phyloP scores from a whole-genome alignment of 108 stramenopile genomes.

The Nannochloropsis oceanica region DNA sequence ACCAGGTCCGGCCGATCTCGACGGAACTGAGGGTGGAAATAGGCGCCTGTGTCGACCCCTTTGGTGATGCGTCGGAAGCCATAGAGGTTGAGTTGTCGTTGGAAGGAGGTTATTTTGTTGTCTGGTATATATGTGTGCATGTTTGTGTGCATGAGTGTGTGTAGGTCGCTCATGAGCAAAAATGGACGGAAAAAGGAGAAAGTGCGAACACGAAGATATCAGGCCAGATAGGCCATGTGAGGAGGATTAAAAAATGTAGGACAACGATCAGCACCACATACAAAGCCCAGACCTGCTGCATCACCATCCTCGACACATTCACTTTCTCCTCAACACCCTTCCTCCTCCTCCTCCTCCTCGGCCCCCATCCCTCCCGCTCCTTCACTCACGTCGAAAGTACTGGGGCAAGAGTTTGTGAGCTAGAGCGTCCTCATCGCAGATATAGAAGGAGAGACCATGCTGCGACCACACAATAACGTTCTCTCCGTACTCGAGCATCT shows the following conservation, averaged over 20 bases:
- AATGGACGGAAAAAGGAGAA: no score
- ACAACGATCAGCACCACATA: no score
- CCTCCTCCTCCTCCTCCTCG: no score
- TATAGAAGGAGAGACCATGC: slow-evolving; percentile 45
- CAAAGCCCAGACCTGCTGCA: no score
- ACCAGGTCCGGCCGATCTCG: slow-evolving; percentile 62
- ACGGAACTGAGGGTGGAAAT: slow-evolving; percentile 77
- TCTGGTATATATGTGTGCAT: slow-evolving; percentile 46
- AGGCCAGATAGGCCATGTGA: no score
- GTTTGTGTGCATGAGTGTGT: not conserved
- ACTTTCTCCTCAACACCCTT: no score
- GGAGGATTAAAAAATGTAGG: no score
- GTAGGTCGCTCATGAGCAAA: no score
- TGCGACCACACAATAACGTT: not conserved
- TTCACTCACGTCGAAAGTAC: slow-evolving; percentile 60
- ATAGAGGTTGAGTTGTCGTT: slow-evolving; percentile 71
- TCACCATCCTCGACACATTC: no score
- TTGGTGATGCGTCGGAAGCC: slow-evolving; percentile 52
- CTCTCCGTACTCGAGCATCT: not conserved
- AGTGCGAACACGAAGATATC: no score
- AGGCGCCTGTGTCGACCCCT: slow-evolving; percentile 74
- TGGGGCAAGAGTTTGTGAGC: slow-evolving; percentile 54
- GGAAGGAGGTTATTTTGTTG: slow-evolving; percentile 57
- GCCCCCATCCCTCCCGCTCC: not conserved
- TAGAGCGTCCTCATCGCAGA: slow-evolving; percentile 62